A percentile compares a stretch with the other conserved stretches of the same genome.
Evolutionary conservation across 805 yeast genomes (phyloP).

Genomic region (Groenewaldozyma salmanticensis): DNA sequence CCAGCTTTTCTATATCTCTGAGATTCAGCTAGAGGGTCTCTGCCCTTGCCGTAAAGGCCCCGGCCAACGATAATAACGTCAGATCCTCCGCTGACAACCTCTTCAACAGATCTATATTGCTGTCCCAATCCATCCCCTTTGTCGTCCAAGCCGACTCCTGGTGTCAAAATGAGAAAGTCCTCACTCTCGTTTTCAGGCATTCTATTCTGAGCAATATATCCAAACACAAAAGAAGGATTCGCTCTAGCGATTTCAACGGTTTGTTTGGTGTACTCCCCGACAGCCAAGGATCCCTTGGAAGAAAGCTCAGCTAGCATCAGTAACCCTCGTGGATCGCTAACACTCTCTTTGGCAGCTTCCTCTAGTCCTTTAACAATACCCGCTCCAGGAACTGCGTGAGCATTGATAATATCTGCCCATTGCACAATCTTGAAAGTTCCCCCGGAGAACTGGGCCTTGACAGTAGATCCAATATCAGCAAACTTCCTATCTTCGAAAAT

Average conservation of each 20-base stretch:
- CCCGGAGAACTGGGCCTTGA: slow-evolving; percentile 83
- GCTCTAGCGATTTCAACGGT: slow-evolving; percentile 85
- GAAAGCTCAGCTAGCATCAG: slow-evolving; percentile 94
- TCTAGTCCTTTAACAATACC: slow-evolving; percentile 86
- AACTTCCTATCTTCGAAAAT: slow-evolving; percentile 96
- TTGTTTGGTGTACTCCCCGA: slow-evolving; percentile 78
- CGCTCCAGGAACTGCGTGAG: slow-evolving; percentile 94
- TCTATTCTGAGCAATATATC: slow-evolving; percentile 87
- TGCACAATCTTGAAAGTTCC: slow-evolving; percentile 82
- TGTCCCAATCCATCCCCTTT: slow-evolving; percentile 95
- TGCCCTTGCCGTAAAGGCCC: slow-evolving; percentile 88
- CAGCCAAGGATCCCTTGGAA: slow-evolving; percentile 86
- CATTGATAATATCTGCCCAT: slow-evolving; percentile 97
- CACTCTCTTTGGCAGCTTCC: slow-evolving; percentile 60
- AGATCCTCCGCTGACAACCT: slow-evolving; percentile 76
- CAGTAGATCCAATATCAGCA: slow-evolving; percentile 98
- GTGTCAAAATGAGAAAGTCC: slow-evolving; percentile 96
- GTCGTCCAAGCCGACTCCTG: slow-evolving; percentile 97
- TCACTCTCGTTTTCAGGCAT: slow-evolving; percentile 70
- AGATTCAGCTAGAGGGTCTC: slow-evolving; percentile 84
- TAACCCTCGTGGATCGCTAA: slow-evolving; percentile 64
- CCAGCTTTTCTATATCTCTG: slow-evolving; percentile 87
- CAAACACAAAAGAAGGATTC: slow-evolving; percentile 86
- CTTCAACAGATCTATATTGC: slow-evolving; percentile 87
- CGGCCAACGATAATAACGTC: slow-evolving; percentile 98